Evolutionary conservation across 768 basidiomycete species (phyloP).

Genomic region (Terana coerulea): DNA sequence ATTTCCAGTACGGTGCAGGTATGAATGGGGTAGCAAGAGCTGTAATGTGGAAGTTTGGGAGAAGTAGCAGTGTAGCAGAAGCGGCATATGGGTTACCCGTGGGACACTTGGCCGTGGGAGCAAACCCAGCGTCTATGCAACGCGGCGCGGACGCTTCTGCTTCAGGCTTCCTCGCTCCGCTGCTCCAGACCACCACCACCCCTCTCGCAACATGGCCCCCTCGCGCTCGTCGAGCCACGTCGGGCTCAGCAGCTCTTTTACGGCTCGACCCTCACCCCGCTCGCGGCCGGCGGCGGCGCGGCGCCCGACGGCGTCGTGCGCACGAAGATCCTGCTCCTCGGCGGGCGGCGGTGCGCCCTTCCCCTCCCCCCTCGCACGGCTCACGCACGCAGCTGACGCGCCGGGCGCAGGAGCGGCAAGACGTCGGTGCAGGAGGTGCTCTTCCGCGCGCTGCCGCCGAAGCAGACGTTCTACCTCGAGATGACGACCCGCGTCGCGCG

Average conservation of each 20-base stretch:
- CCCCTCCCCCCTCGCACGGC: slow-evolving; percentile 3
- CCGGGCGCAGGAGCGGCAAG: slow-evolving; percentile 72
- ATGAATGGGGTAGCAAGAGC: too few species aligned
- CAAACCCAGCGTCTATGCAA: too few species aligned
- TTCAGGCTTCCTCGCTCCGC: not conserved
- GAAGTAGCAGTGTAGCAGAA: too few species aligned
- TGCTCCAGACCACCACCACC: not conserved
- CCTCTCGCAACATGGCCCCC: slow-evolving; percentile 3
- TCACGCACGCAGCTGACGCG: not conserved
- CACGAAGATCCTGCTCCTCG: slow-evolving; percentile 71
- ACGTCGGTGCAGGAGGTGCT: slow-evolving; percentile 88
- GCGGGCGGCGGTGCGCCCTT: slow-evolving; percentile 56
- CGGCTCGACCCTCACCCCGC: slow-evolving; percentile 8
- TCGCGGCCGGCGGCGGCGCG: slow-evolving; percentile 10
- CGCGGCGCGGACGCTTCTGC: not conserved
- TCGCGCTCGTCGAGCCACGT: slow-evolving; percentile 9
- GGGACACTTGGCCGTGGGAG: too few species aligned
- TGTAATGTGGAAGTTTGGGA: too few species aligned
- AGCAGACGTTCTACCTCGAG: slow-evolving; percentile 88
- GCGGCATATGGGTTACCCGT: too few species aligned
- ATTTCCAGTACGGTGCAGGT: too few species aligned
- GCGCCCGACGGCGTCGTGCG: slow-evolving; percentile 30
- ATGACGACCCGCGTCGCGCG: slow-evolving; percentile 76
- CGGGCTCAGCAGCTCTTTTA: not conserved
- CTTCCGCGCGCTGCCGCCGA: slow-evolving; percentile 80